Evolutionary conservation across 495 filamentous ascomycete genomes (phyloP).

Genomic region (Penicillium antarcticum): DNA sequence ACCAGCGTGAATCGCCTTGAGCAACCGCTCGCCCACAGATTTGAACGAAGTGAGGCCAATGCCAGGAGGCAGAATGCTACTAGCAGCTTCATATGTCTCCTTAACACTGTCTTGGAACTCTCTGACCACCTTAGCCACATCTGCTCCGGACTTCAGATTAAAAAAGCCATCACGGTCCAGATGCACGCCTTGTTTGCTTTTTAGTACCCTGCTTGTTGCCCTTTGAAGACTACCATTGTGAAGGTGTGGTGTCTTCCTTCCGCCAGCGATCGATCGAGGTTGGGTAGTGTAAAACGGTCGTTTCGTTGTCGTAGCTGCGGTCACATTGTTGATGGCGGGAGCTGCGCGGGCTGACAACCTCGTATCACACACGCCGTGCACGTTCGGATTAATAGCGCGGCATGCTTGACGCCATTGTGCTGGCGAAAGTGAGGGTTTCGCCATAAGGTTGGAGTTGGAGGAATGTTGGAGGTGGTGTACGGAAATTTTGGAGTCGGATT

Average conservation of each 20-base stretch:
- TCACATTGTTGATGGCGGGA: conserved; percentile 2
- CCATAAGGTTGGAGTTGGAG: conserved; percentile 4
- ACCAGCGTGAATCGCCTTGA: conserved; percentile 6
- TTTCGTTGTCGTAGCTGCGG: neutral
- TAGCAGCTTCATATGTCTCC: conserved; percentile 1
- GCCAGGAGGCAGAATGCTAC: conserved; percentile 1
- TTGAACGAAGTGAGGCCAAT: conserved; percentile 18
- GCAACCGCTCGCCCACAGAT: conserved; percentile 13
- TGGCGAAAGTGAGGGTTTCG: conserved; percentile 3
- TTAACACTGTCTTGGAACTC: neutral
- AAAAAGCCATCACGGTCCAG: neutral
- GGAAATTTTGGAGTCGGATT: conserved; percentile 10
- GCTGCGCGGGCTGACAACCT: conserved; percentile 1
- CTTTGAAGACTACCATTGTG: neutral
- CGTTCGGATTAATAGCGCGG: neutral
- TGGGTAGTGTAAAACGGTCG: conserved; percentile 19
- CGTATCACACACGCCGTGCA: neutral
- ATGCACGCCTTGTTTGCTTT: neutral
- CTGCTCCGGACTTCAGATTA: neutral
- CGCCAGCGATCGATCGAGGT: neutral
- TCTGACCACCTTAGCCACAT: neutral
- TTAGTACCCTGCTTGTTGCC: neutral
- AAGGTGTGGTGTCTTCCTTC: neutral
- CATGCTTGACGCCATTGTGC: conserved; percentile 12
- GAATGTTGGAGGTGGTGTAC: neutral